phyloP scores from a whole-genome alignment of 306 rosid genomes.

The Chamaecrista fasciculata region DNA sequence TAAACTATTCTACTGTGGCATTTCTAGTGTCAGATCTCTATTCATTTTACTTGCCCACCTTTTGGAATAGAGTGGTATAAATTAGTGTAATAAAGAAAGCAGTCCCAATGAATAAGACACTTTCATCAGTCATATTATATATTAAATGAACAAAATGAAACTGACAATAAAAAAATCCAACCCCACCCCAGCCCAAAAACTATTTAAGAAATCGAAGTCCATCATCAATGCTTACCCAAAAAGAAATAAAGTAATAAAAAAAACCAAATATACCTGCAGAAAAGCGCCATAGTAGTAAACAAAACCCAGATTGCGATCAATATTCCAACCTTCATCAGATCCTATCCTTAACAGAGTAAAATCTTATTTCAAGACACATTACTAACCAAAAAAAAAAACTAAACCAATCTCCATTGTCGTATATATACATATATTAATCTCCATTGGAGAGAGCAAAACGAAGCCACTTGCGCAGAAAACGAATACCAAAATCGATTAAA shows the following conservation, averaged over 20 bases:
- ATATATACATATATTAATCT: neutral
- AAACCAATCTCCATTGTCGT: constrained; percentile 21
- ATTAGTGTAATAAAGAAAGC: constrained; percentile 31
- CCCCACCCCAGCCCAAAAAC: constrained; percentile 24
- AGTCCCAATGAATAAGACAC: constrained; percentile 34
- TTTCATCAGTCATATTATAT: constrained; percentile 27
- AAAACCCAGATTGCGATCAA: constrained; percentile 46
- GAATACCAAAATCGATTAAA: constrained; percentile 26
- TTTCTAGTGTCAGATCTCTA: neutral
- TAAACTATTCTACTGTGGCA: neutral
- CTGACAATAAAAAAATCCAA: constrained; percentile 6
- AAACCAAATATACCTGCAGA: constrained; percentile 39
- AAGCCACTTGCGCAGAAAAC: constrained; percentile 22
- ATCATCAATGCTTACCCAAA: constrained; percentile 27
- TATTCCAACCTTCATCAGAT: constrained; percentile 41
- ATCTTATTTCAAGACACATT: constrained; percentile 27
- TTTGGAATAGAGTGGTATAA: neutral
- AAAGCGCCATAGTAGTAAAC: constrained; percentile 23
- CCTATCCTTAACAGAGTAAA: constrained; percentile 33
- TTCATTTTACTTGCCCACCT: neutral
- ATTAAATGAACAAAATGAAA: neutral
- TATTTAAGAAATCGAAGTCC: constrained; percentile 27
- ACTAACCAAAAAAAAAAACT: constrained; percentile 34
- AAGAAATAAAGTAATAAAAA: neutral
- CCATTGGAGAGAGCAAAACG: constrained; percentile 28